A percentile compares a stretch with the other conserved stretches of the same genome.
Evolutionary conservation across 2,329 filamentous ascomycete species (phyloP).

Genomic region (Claviceps purpurea): DNA sequence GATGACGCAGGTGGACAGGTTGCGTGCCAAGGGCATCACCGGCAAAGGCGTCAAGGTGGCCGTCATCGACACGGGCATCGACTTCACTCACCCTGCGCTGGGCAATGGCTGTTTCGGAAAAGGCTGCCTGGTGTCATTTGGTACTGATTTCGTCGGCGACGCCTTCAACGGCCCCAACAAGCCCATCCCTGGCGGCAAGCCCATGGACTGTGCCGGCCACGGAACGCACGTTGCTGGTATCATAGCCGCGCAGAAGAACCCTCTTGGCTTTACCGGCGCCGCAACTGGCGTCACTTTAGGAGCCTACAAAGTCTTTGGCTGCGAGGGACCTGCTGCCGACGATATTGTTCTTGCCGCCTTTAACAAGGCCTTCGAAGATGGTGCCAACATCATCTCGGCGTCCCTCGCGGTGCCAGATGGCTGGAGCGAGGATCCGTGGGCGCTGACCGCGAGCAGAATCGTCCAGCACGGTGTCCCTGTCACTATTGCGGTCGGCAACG

Average conservation of each 20-base stretch:
- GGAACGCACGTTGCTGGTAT: conserved; percentile 33
- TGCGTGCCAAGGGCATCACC: conserved; percentile 33
- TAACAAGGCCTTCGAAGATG: conserved; percentile 26
- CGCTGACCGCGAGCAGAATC: conserved; percentile 26
- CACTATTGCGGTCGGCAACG: conserved; percentile 30
- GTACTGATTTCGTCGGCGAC: conserved; percentile 31
- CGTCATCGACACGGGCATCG: conserved; percentile 41
- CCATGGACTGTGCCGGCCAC: conserved; percentile 26
- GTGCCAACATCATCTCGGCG: conserved; percentile 20
- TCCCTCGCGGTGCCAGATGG: conserved; percentile 6
- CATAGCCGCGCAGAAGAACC: conserved; percentile 26
- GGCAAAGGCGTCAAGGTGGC: conserved; percentile 40
- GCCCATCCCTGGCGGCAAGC: conserved; percentile 24
- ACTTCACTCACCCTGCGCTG: conserved; percentile 49
- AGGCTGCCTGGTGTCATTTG: conserved; percentile 29
- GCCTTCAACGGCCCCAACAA: conserved; percentile 13
- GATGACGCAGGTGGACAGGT: conserved; percentile 43
- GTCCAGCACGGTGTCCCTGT: conserved; percentile 28
- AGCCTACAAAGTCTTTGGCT: conserved; percentile 25
- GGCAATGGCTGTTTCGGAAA: conserved; percentile 31
- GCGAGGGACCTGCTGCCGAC: conserved; percentile 16
- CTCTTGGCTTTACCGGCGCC: conserved; percentile 24
- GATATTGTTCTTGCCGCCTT: conserved; percentile 27
- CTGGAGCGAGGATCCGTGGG: conserved; percentile 17
- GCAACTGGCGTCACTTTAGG: conserved; percentile 25